phyloP scores from a whole-genome alignment of 179 eudicot genomes.

The Drosera spatulata region DNA sequence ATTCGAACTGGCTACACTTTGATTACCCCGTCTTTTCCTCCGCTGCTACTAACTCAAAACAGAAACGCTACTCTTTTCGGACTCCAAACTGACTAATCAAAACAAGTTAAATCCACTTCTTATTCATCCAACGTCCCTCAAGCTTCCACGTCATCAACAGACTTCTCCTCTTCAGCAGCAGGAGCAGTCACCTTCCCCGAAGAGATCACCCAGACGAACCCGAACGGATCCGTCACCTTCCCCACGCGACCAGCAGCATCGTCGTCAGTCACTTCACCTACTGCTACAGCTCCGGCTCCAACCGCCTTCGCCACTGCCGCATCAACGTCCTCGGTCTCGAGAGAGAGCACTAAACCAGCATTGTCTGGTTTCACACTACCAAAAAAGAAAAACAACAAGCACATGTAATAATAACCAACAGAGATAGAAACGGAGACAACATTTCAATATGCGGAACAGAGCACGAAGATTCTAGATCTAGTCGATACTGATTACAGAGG shows the following conservation, averaged over 20 bases:
- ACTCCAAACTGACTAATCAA: no score
- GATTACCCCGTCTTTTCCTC: no score
- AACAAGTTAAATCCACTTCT: no score
- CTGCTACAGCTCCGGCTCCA: conserved; percentile 52
- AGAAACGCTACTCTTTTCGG: no score
- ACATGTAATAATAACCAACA: not conserved
- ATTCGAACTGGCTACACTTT: no score
- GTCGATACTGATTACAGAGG: no score
- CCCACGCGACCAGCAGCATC: conserved; percentile 56
- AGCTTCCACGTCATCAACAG: conserved; percentile 28
- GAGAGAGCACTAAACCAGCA: conserved; percentile 25
- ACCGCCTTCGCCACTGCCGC: conserved; percentile 56
- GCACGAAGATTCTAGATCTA: not conserved
- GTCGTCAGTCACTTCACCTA: conserved; percentile 32
- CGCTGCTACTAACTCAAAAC: no score
- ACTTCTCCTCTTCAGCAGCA: not conserved
- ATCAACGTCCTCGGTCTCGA: conserved; percentile 59
- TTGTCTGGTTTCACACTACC: conserved; percentile 28
- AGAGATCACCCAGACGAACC: conserved; percentile 53
- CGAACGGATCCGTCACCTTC: conserved; percentile 69
- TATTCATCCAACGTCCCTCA: conserved; percentile 11
- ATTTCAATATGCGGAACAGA: no score
- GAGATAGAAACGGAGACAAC: not conserved
- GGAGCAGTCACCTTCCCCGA: conserved; percentile 11
- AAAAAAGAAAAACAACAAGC: not conserved